These are phyloP conservation scores for Oryza longistaminata DNA, from an alignment of 176 grass and related monocot species.

Conservation along the genomic window DNA sequence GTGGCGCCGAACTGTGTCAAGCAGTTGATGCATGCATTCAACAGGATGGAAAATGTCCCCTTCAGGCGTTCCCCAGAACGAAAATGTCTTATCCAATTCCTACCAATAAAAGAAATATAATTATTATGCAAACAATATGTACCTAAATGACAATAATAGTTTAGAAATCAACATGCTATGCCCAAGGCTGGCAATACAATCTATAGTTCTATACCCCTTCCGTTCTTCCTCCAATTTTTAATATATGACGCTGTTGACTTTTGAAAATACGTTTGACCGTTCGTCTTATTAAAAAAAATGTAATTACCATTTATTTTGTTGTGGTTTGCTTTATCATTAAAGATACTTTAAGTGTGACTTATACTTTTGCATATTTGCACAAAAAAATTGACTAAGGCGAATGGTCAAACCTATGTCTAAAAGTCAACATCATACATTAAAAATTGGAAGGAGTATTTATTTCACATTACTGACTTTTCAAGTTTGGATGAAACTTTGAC, in stretches of 20 bases:
- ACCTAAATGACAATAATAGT: not conserved
- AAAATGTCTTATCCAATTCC: conserved; percentile 81
- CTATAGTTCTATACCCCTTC: not conserved
- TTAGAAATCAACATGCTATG: conserved; percentile 10
- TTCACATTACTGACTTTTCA: not conserved
- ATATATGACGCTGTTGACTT: too few relatives aligned
- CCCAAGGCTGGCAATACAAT: not conserved
- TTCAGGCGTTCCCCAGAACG: conserved; percentile 85
- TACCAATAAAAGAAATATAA: conserved; percentile 35
- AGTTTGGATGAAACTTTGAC: not conserved
- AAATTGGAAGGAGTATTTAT: not conserved
- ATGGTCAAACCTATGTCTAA: too few relatives aligned
- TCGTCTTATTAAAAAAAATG: too few relatives aligned
- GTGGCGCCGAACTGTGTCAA: conserved; percentile 79
- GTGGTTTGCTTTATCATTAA: too few relatives aligned
- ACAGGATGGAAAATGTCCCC: conserved; percentile 78
- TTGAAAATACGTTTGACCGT: too few relatives aligned
- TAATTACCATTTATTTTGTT: too few relatives aligned
- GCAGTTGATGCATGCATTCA: conserved; percentile 95
- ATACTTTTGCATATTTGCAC: too few relatives aligned
- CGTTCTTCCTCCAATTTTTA: not conserved
- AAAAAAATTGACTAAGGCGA: too few relatives aligned
- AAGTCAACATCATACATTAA: too few relatives aligned
- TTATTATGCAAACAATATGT: conserved; percentile 24
- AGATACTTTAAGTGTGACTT: too few relatives aligned